These are phyloP conservation scores for Ramularia endophylla DNA, from an alignment of 2,329 filamentous ascomycete species.

Conservation along the genomic window DNA sequence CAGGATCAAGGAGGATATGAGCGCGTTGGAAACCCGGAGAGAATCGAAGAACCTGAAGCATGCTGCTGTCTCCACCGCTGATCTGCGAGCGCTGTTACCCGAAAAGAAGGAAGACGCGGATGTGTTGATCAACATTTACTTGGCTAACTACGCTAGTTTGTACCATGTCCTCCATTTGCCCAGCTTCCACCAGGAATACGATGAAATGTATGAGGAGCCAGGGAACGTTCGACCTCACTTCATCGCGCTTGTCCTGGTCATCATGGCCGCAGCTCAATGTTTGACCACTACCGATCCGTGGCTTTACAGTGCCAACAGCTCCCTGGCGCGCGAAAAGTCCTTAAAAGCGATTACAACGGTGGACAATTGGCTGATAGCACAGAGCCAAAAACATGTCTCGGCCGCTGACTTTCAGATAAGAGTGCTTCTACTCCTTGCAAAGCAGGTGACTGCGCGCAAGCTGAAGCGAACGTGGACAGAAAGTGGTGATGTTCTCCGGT, in stretches of 20 bases:
- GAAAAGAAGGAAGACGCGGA: conserved; percentile 36
- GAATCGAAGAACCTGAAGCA: conserved; percentile 19
- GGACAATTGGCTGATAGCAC: too few species aligned
- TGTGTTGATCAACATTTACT: conserved; percentile 41
- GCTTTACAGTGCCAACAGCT: conserved; percentile 40
- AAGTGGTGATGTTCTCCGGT: too few species aligned
- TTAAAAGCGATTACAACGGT: too few species aligned
- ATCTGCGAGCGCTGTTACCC: conserved; percentile 35
- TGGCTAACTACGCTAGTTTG: conserved; percentile 45
- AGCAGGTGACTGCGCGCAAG: too few species aligned
- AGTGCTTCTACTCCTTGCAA: too few species aligned
- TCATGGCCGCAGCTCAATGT: conserved; percentile 36
- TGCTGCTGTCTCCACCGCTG: conserved; percentile 23
- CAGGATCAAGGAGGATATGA: conserved; percentile 25
- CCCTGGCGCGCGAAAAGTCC: too few species aligned
- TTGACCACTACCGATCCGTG: conserved; percentile 24
- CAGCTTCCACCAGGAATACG: conserved; percentile 48
- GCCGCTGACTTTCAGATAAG: too few species aligned
- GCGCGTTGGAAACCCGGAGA: conserved; percentile 17
- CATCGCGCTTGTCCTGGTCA: conserved; percentile 36
- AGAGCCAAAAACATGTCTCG: too few species aligned
- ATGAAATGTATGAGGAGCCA: conserved; percentile 39
- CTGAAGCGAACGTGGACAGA: too few species aligned
- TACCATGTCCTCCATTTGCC: conserved; percentile 51
- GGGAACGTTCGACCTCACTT: conserved; percentile 28